Base-by-base conservation (phyloP, 2,329 filamentous ascomycete genomes). In the Harringtonia aguacate region DNA sequence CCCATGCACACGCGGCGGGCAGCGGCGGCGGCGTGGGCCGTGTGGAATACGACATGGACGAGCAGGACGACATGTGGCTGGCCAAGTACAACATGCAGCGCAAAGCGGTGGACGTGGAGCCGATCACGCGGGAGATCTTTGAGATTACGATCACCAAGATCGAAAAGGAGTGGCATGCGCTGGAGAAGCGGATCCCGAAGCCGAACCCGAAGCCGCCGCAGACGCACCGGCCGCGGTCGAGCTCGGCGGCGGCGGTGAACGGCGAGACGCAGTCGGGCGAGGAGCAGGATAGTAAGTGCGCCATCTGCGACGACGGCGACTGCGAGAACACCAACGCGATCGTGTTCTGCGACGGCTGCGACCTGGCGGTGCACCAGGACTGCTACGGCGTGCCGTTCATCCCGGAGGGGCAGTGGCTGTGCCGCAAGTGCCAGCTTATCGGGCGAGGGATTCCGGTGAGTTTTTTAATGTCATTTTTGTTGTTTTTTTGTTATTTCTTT, bases 321-420 rank as follows among this genome's bases (percentile, higher is more conserved):
- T 98, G 92, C 58, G 92, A 98, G 65, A 98, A 98, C 61, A 94
- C 92, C 20, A 98, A 98, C 58, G 92, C 92, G 1, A 98, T 98
- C 56, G 92, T 98, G 20, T 98, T 98, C 59, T 98, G 92, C 60
- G 92, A 98, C 59, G 92, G 92, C 4, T 98, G 92, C 63, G 94
- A 98, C 63, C 70, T 98, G 41, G 92, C 92, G 4, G 92, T 98
- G 10, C 92, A 98, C 62, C 92, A 98, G 62, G 92, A 98, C 67
- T 98, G 92, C 63, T 98, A 98, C 59, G 92, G 92, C 45, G 92
- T 98, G 38, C 92, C 92, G 1, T 98, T 95, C 62, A 98, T 98
- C 52, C 92, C 92, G 2, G 92, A 98, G 66, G 92, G 92, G 17
- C 92, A 98, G 63, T 98, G 92, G 92, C 75, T 95, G 39, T 98